phyloP scores from a whole-genome alignment of 768 basidiomycete species.

The Lactifluus piperatus region DNA sequence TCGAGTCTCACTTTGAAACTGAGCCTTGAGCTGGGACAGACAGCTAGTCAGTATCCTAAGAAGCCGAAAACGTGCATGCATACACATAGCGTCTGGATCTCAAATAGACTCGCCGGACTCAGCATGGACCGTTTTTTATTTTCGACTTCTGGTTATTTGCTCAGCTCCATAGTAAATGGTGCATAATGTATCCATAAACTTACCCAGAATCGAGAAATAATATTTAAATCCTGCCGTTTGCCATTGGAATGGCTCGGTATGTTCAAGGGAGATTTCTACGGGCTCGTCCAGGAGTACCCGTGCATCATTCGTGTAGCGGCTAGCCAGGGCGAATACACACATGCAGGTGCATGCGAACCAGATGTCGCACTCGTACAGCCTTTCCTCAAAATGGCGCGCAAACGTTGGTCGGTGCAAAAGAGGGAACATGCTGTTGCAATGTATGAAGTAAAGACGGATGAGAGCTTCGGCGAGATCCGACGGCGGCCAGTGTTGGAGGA shows the following conservation, averaged over 20 bases:
- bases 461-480: constrained; percentile 48
- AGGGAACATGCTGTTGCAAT: constrained; percentile 51
- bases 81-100: constrained; percentile 50
- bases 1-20: constrained; percentile 39
- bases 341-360: constrained; percentile 28
- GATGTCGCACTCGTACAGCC: constrained; percentile 39
- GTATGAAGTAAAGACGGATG: constrained; percentile 59
- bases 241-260: constrained; percentile 35
- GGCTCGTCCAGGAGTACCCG: constrained; percentile 24
- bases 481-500: constrained; percentile 48
- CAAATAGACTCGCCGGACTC: constrained; percentile 50
- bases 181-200: constrained; percentile 15
- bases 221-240: constrained; percentile 52
- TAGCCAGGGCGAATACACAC: constrained; percentile 25
- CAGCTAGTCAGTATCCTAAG: constrained; percentile 6
- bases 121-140: constrained; percentile 41
- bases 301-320: constrained; percentile 24
- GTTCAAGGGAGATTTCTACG: constrained; percentile 24
- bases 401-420: constrained; percentile 69
- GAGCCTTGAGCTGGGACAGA: constrained; percentile 36
- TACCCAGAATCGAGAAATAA: constrained; percentile 48
- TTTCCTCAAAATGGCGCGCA: constrained; percentile 46
- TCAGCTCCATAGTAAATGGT: constrained; percentile 3
- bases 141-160: constrained; percentile 38
- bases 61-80: constrained; percentile 22